Conservation (phyloP, 1,284 basidiomycete genomes). For the Baeospora myosura region DNA sequence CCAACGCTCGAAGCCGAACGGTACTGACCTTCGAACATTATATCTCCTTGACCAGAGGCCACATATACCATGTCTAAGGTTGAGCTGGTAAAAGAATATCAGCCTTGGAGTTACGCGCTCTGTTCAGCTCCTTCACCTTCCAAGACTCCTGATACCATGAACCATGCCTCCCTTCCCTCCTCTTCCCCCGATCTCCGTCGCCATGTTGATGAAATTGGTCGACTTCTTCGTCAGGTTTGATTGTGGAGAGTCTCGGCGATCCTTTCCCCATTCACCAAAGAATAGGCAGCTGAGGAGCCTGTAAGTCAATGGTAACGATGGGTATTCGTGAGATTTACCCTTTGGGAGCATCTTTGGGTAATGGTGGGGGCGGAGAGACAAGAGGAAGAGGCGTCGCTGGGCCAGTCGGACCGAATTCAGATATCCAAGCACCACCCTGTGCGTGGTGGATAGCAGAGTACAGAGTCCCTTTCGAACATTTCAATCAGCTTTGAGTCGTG, state of each 20-base stretch:
- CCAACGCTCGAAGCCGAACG: not conserved
- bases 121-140: slow-evolving; percentile 11
- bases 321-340: slow-evolving; percentile 10
- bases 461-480: slow-evolving; percentile 13
- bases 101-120: no score
- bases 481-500: not conserved
- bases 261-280: slow-evolving; percentile 21
- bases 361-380: slow-evolving; percentile 16
- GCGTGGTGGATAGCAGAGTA: slow-evolving; percentile 20
- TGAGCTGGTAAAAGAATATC: slow-evolving; percentile 9
- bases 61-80: slow-evolving; percentile 21
- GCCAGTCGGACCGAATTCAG: slow-evolving; percentile 17
- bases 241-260: slow-evolving; percentile 17
- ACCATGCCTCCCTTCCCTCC: slow-evolving; percentile 20
- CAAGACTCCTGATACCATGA: slow-evolving; percentile 19
- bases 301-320: not conserved
- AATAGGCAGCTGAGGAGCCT: slow-evolving; percentile 15
- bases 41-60: slow-evolving; percentile 19
- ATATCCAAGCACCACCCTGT: slow-evolving; percentile 20
- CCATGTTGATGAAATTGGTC: slow-evolving; percentile 21
- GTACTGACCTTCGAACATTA: slow-evolving; percentile 18
- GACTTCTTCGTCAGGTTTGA: slow-evolving; percentile 19
- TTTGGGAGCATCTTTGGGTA: slow-evolving; percentile 18
- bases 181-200: slow-evolving; percentile 18
- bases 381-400: slow-evolving; percentile 16